Evolutionary conservation across 2,329 filamentous ascomycete species (phyloP).

Genomic region (Laburnicola sp.): DNA sequence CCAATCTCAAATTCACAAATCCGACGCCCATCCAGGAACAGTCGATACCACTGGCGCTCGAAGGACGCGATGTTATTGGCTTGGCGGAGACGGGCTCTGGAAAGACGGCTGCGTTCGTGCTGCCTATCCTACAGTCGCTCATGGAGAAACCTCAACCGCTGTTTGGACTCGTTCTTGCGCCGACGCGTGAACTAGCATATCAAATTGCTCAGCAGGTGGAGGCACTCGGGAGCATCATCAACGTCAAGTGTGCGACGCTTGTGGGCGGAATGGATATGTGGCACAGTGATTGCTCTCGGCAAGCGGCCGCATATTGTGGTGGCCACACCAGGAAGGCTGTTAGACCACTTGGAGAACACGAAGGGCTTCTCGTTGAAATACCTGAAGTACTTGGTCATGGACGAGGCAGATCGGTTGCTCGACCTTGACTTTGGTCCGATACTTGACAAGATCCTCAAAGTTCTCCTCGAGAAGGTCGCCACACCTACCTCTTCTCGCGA

Average conservation of each 20-base stretch:
- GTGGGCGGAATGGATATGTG: conserved; percentile 96
- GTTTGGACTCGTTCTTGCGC: conserved; percentile 87
- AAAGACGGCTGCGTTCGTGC: conserved; percentile 92
- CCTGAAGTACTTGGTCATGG: conserved; percentile 89
- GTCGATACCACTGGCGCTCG: conserved; percentile 78
- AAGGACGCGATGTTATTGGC: conserved; percentile 85
- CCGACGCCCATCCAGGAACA: conserved; percentile 89
- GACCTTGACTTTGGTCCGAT: conserved; percentile 94
- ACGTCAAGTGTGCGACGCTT: conserved; percentile 81
- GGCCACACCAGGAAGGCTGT: conserved; percentile 79
- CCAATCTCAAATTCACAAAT: conserved; percentile 75
- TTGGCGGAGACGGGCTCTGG: conserved; percentile 93
- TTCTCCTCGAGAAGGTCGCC: conserved; percentile 62
- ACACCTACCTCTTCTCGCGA: conserved; percentile 85
- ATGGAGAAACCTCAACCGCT: conserved; percentile 84
- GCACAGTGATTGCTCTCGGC: conserved; percentile 85
- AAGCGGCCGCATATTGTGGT: conserved; percentile 95
- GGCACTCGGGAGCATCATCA: conserved; percentile 82
- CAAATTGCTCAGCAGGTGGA: conserved; percentile 91
- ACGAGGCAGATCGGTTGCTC: conserved; percentile 88
- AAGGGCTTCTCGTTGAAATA: conserved; percentile 86
- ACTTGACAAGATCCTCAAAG: conserved; percentile 90
- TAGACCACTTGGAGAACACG: conserved; percentile 95
- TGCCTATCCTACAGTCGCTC: conserved; percentile 87
- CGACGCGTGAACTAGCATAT: conserved; percentile 88